Percentiles rank a stretch among this genome's conserved stretches.
Evolutionary conservation across 108 stramenopile genomes (phyloP).

Genomic region (Fragilaria radians): DNA sequence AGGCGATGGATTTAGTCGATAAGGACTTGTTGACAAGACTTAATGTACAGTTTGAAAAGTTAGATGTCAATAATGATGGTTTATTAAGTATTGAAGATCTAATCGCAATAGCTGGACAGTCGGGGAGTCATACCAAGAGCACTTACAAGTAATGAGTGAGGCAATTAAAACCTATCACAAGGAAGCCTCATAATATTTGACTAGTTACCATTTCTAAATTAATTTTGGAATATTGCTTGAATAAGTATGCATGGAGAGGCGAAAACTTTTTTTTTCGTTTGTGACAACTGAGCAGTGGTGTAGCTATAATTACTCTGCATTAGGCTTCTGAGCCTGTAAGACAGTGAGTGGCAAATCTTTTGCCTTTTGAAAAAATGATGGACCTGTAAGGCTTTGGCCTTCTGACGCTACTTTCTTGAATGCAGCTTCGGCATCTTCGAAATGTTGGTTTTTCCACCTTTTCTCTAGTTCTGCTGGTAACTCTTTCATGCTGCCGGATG

Average conservation of each 20-base stretch:
- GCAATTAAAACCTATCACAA: no score
- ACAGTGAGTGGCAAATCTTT: slow-evolving; percentile 25
- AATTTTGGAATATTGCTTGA: no score
- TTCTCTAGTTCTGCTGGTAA: slow-evolving; percentile 54
- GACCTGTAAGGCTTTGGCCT: slow-evolving; percentile 44
- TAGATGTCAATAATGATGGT: slow-evolving; percentile 13
- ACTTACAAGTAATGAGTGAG: no score
- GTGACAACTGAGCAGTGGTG: no score
- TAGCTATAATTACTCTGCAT: no score
- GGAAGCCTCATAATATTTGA: no score
- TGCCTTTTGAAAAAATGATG: slow-evolving; percentile 81
- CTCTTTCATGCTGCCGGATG: slow-evolving; percentile 76
- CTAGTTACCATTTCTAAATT: no score
- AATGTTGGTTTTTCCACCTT: slow-evolving; percentile 61
- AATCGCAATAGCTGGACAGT: slow-evolving; percentile 3
- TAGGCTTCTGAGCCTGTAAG: slow-evolving; percentile 2
- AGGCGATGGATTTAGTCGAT: slow-evolving; percentile 8
- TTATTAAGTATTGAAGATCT: slow-evolving; percentile 6
- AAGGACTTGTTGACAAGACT: background rate
- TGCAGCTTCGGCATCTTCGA: slow-evolving; percentile 57
- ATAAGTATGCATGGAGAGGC: no score
- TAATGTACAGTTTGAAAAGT: slow-evolving; percentile 5
- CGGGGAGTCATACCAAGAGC: no score
- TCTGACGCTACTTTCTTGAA: slow-evolving; percentile 53
- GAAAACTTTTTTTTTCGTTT: no score